Base-by-base conservation (phyloP, 345 rosid genomes). In the Crucihimalaya himalaica region DNA sequence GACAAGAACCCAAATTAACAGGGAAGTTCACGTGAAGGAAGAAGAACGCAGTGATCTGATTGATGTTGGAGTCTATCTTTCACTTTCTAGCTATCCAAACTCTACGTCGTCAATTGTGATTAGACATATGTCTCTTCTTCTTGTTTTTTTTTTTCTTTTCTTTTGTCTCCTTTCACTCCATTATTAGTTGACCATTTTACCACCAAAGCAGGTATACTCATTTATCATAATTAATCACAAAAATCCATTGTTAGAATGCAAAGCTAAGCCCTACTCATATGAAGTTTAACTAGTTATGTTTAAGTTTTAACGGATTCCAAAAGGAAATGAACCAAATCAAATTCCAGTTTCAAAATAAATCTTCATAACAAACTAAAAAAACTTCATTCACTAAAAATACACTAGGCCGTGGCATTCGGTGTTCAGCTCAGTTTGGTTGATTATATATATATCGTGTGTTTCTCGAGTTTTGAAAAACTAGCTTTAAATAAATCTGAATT, bases 11-110 rank as follows among this genome's bases (percentile, higher is more conserved):
- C 4, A 59, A 13, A 27, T 58, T 66, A 57, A 47, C 1, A 27
- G 46, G 18, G 40, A 60, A 50, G 61, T 58, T 73, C 66, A 74
- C 66, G 78, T 29, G 78, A 75, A n/a, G n/a, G n/a, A n/a, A n/a
- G n/a, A n/a, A 73, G 37, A 53, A 14, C 1, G 29, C n/a, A 37
- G 40, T 54, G 65, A 20, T 29, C 40, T 57, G 31, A 66, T 67
- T 63, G 62, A 55, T 64, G 20, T 34, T 31, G 10, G 63, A 73
- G 23, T 31, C 70, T 58, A 39, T 62, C 21, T 2, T 52, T 72
- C 46, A 63, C 54, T 52, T 53, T 18, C 46, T 73, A 47, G 63
- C 43, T 70, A 34, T 27, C 53, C 39, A 21, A n/a, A 11, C 27
- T 54, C 34, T 51, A 51, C 9, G 35, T 3, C 52, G 12, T 42